These are phyloP conservation scores for Trypanosoma theileri DNA, from an alignment of 208 protist genomes.

Conservation along the genomic window DNA sequence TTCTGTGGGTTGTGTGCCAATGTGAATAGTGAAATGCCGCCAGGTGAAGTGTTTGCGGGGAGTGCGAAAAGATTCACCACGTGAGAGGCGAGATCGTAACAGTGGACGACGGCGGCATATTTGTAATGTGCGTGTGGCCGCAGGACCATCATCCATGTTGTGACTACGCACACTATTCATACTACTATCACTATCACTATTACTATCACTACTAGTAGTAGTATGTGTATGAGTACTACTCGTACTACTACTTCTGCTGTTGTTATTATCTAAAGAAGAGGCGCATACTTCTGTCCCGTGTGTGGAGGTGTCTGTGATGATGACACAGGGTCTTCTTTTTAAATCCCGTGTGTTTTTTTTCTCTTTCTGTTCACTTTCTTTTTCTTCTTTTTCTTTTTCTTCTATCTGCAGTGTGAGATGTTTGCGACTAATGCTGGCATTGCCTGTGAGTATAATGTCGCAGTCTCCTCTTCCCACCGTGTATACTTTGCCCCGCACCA, in stretches of 20 bases:
- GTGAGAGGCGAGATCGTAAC: background rate
- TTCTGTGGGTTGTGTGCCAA: constrained; percentile 8
- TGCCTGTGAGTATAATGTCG: constrained; percentile 60
- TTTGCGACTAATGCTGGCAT: constrained; percentile 77
- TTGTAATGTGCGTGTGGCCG: background rate
- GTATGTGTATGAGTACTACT: background rate
- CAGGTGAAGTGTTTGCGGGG: constrained; percentile 4
- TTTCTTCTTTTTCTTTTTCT: constrained; percentile 1
- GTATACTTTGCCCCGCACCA: constrained; percentile 58
- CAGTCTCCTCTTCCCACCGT: constrained; percentile 62
- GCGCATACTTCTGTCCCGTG: constrained; percentile 58
- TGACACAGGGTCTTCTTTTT: constrained; percentile 23
- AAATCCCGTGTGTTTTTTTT: constrained; percentile 1
- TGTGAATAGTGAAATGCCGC: constrained; percentile 38
- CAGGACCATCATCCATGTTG: no score
- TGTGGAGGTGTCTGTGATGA: constrained; percentile 70
- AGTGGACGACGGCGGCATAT: background rate
- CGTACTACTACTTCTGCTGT: background rate
- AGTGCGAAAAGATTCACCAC: constrained; percentile 10
- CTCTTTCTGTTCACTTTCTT: background rate
- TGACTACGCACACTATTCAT: background rate
- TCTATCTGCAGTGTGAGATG: constrained; percentile 61
- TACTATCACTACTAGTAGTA: background rate
- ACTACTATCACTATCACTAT: background rate
- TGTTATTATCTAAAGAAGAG: background rate